Evolutionary conservation across 2,329 filamentous ascomycete genomes (phyloP).

Genomic region (Meredithiella fracta): DNA sequence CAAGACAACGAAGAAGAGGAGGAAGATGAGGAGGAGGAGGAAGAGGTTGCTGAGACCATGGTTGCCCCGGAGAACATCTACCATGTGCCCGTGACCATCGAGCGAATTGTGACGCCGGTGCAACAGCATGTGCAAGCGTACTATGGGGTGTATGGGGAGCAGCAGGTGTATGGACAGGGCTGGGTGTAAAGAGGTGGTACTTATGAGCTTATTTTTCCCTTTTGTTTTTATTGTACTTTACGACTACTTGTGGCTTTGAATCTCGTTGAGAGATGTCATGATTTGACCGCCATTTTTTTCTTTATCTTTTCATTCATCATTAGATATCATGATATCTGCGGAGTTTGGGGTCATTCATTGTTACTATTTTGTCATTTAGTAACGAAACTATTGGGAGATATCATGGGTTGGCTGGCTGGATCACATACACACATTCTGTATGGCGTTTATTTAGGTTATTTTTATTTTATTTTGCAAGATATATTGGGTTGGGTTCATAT

Average conservation of each 20-base stretch:
- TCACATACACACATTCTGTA: no score
- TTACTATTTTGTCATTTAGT: no score
- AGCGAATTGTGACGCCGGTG: neutral
- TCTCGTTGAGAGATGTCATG: neutral
- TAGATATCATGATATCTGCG: no score
- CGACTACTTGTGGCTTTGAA: no score
- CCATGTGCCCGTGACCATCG: no score
- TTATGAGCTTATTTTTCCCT: neutral
- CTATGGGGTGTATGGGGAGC: neutral
- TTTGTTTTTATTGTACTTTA: constrained; percentile 1
- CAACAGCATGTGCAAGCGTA: neutral
- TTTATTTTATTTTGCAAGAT: neutral
- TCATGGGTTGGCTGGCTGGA: no score
- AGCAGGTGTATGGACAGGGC: no score
- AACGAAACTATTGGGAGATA: no score
- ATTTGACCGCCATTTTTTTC: neutral
- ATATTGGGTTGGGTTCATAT: neutral
- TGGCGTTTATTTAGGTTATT: neutral
- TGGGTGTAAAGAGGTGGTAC: no score
- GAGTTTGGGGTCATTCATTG: no score
- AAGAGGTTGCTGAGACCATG: constrained; percentile 21
- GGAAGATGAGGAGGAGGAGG: constrained; percentile 27
- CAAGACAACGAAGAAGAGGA: constrained; percentile 41
- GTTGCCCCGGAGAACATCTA: neutral
- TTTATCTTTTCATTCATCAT: neutral